Evolutionary conservation across 2,329 filamentous ascomycete genomes (phyloP), one percentile per base, ranked within the genome.

Genomic region (Xylaria sp.): DNA sequence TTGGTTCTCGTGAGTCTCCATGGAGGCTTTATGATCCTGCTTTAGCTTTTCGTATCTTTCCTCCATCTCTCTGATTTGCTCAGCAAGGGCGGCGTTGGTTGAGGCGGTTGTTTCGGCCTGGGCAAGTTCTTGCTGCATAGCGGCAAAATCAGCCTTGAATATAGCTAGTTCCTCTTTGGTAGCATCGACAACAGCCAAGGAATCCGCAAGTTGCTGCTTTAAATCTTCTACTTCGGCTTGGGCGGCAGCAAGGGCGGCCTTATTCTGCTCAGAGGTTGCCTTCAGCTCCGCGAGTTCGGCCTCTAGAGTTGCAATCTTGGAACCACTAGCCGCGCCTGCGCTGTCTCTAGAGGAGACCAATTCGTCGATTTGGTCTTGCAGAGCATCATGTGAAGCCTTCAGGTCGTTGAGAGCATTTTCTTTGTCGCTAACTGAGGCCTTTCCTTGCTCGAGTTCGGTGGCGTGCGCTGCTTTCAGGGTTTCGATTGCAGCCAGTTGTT

Each of bases 291-390:
- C 75, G 49, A 84, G 75, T 55, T 85, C 77, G 16, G 75, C 74
- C 66, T 86, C 81, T 2, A 86, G 74, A 3, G 75, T 71, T n/a
- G 77, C 71, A 35, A 84, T 72, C 68, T 78, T 79, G 39, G 75
- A 72, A 13, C 73, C 72, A 58, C 75, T 78, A 1, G 77, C 77
- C 52, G 79, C 75, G 39, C 75, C 72, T 59, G 80, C 78, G 19
- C 73, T 74, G 54, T 79, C 77, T 23, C 77, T 79, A 1, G 79
- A 78, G 1, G 78, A 74, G 1, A 76, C 75, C 55, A 86, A 70
- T 47, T 81, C 79, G 18, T 83, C 78, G 37, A 87, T 76, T 71
- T 83, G 80, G 67, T 76, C 79, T 70, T 86, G 79, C 51, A 87
- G 72, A 9, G 75, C 67, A 57, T 84, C 80, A 62, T 86, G 81